Base-by-base conservation (phyloP, 1,284 basidiomycete species). In the Leccinum griseonigrum region DNA sequence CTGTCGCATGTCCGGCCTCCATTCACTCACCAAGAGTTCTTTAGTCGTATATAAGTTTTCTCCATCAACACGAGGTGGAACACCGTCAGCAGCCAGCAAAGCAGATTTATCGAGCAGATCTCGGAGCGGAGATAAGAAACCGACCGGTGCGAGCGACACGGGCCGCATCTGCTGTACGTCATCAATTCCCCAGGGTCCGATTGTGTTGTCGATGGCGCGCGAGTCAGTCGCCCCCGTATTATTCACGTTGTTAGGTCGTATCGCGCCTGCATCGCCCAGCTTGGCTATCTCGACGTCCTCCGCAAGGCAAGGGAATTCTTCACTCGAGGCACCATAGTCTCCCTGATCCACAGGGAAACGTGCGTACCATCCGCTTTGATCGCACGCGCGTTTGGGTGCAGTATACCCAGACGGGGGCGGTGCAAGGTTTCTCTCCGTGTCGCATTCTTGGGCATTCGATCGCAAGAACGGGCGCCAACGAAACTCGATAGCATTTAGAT, bases 81-180 rank as follows among this genome's bases (percentile, higher is more conserved):
- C 36, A 29, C 14, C 26, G 55, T 54, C 34, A 26, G 7, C 58
- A 60, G 54, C 60, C 60, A 59, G 56, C 54, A 57, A 51, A 51
- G 57, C 48, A 46, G 61, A 38, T 36, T 38, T 38, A 11, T 53
- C 55, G 3, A 48, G 54, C 29, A 62, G 57, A 62, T 66, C 63
- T 32, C 72, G 74, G 31, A 83, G 71, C 51, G 83, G 84, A 38
- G 84, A 85, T 59, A 85, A 68, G 63, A 73, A 80, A 32, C 80
- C 76, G 0, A 78, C 81, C 3, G 78, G 76, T 46, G 76, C 77
- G 14, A 80, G 79, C 13, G 79, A 81, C 8, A 14, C 31, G 43
- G 46, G 14, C 54, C 31, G 6, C 40, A 50, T 26, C 38, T 57
- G 34, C 28, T 55, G 63, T 67, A 55, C 56, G 57, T 73, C 62